Base-by-base conservation (phyloP, 805 yeast genomes). In the Candida arabinofermentans region DNA sequence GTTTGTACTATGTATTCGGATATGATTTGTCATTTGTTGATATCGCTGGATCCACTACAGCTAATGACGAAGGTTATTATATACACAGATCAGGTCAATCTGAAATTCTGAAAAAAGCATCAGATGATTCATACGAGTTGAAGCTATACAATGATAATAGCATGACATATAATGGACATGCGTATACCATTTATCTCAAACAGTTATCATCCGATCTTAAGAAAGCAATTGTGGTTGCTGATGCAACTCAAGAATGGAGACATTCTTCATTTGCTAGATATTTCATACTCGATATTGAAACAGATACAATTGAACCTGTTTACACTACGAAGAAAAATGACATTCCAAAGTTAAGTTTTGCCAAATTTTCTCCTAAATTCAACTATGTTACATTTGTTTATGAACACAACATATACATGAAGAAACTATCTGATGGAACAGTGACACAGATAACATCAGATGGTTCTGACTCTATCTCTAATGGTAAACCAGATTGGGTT, bases 401-500 rank as follows among this genome's bases (percentile, higher is more conserved):
- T 47, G 66, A 74, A 6, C 76, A 78, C 53, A 72, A 86, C 48
- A 47, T 86, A 2, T 82, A 65, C 50, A 36, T 81, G 12, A 70
- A 74, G 51, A 60, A 72, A 37, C 49, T 76, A 0, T 17, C 36
- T 5, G 36, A 52, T 10, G 55, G 49, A 5, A 44, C 48, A 4
- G 44, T 58, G 4, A 54, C 46, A 0, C 69, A 63, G 42, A 57
- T 78, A 8, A 75, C 83, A 1, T 44, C 47, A 4, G 83, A 77
- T 55, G 90, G 89, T 0, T 64, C 72, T 10, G 54, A 47, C 0
- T 62, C 70, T 14, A 64, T 83, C 4, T 70, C 73, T 46, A 81
- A 85, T 50, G 95, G 87, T 5, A 81, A 71, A 47, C 80, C 90
- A 0, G 93, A 85, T 54, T 86, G 95, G 93, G 81, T 85, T 2